These are phyloP conservation scores for Megacollybia marginata DNA, from an alignment of 768 basidiomycete species.

Conservation along the genomic window DNA sequence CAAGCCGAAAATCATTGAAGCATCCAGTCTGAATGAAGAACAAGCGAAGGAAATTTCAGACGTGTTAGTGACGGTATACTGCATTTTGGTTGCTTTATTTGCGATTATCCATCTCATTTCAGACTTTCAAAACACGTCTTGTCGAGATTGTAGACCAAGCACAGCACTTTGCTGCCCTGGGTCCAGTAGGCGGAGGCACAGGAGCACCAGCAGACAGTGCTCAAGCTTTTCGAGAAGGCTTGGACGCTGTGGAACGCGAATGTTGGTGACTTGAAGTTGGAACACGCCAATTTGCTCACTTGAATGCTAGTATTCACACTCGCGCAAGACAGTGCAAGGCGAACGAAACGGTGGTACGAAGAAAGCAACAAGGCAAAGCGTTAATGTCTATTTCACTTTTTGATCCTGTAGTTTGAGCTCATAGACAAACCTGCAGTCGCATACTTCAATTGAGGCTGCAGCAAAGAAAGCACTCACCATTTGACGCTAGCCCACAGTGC, in stretches of 20 bases:
- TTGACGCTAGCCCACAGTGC: conserved; percentile 75
- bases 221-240: conserved; percentile 80
- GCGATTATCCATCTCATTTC: conserved; percentile 6
- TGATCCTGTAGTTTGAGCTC: conserved; percentile 36
- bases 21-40: conserved; percentile 62
- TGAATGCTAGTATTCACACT: conserved; percentile 63
- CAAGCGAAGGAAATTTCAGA: conserved; percentile 67
- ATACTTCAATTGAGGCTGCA: background rate
- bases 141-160: conserved; percentile 82
- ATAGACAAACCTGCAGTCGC: conserved; percentile 49
- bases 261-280: conserved; percentile 40
- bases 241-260: conserved; percentile 91
- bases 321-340: conserved; percentile 75
- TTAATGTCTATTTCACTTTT: background rate
- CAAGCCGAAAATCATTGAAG: background rate
- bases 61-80: conserved; percentile 58
- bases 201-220: conserved; percentile 49
- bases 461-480: conserved; percentile 42
- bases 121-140: conserved; percentile 75
- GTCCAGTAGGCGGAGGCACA: conserved; percentile 46
- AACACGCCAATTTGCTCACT: conserved; percentile 5
- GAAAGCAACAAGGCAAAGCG: conserved; percentile 49
- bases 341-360: conserved; percentile 83
- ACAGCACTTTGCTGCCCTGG: conserved; percentile 76
- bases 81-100: background rate